Base-by-base conservation (phyloP, 345 rosid genomes). In the Eutrema japonicum region DNA sequence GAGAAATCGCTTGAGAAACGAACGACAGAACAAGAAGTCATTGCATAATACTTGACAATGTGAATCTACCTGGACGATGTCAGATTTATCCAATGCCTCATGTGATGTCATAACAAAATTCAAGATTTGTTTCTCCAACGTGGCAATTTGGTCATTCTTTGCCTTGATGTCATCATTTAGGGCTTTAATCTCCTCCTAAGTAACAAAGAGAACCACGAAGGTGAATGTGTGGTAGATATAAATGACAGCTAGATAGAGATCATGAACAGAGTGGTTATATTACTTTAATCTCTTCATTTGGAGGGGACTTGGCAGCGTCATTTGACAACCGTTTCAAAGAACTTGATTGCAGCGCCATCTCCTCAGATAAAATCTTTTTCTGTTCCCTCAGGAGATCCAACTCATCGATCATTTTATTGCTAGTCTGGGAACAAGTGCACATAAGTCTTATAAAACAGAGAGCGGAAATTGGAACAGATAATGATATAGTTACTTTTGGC, bases 381-480 rank as follows among this genome's bases (percentile, higher is more conserved):
- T 95, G 98, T 81, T 92, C 98, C 87, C 91, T 86, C 73, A 92
- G 78, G 58, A 95, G 96, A 76, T 92, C 94, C 61, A 92, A 77
- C 81, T 90, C 96, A 78, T 92, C 96, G 42, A 83, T 81, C 72
- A 94, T 80, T 82, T 85, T 89, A 79, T 80, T 81, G 85, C 91
- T 85, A 59, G 87, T 81, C 97, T 92, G 81, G 14, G 66, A 81
- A 77, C 68, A 85, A 80, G 32, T 22, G 18, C 35, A 70, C 38
- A 46, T 0, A 64, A 10, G 26, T 63, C 45, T 63, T 38, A 50
- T 48, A 13, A 38, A 64, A 56, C 52, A 70, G 45, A 56, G 66
- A 46, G 64, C 9, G 35, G 14, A 66, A 47, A 80, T 3, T 22
- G 46, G 16, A 71, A 49, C 41, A 1, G 46, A 67, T 22, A 5